Evolutionary conservation across 2,329 filamentous ascomycete genomes (phyloP).

Genomic region (Setomelanomma holmii): DNA sequence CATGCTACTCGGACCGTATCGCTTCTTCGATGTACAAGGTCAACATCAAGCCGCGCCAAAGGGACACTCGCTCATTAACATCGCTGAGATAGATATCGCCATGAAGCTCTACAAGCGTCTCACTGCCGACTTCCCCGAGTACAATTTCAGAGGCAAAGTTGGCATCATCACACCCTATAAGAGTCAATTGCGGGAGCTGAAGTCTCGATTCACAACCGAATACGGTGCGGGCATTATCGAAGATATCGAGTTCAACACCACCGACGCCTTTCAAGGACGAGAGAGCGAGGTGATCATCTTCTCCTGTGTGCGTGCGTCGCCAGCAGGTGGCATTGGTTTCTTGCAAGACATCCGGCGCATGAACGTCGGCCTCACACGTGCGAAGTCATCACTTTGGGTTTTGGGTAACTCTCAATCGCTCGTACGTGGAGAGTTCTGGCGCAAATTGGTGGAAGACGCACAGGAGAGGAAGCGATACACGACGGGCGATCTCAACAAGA

Average conservation of each 20-base stretch:
- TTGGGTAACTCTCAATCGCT: constrained; percentile 90
- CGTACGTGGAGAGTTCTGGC: constrained; percentile 89
- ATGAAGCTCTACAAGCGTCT: constrained; percentile 85
- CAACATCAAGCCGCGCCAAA: constrained; percentile 80
- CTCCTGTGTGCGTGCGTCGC: constrained; percentile 92
- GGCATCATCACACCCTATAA: constrained; percentile 99
- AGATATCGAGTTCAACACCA: constrained; percentile 96
- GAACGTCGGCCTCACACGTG: constrained; percentile 97
- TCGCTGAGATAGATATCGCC: constrained; percentile 84
- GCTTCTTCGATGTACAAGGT: constrained; percentile 96
- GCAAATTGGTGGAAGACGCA: constrained; percentile 82
- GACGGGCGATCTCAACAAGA: constrained; percentile 64
- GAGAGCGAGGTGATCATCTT: constrained; percentile 99
- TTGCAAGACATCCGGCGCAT: constrained; percentile 97
- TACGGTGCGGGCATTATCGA: constrained; percentile 80
- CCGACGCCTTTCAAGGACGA: constrained; percentile 95
- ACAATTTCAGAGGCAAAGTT: constrained; percentile 81
- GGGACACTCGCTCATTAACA: constrained; percentile 89
- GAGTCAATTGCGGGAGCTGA: constrained; percentile 83
- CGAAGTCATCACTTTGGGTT: constrained; percentile 96
- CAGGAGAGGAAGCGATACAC: constrained; percentile 78
- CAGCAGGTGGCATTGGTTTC: constrained; percentile 97
- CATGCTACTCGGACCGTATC: constrained; percentile 84
- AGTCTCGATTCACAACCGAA: constrained; percentile 71
- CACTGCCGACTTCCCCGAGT: constrained; percentile 70